Evolutionary conservation across 164 flowering plant species (phyloP).

Genomic region (Piper longum): DNA sequence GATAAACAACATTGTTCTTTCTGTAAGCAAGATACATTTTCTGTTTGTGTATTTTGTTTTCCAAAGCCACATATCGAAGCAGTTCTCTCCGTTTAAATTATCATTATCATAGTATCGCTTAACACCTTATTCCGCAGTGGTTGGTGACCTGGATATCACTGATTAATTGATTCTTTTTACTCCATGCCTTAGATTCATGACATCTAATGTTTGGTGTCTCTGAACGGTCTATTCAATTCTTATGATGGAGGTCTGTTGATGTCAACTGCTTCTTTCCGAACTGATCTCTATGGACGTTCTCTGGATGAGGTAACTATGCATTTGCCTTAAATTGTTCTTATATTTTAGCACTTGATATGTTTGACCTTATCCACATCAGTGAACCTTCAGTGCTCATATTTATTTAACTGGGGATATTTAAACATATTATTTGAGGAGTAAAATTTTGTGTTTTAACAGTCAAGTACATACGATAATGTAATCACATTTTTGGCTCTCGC

Average conservation of each 20-base stretch:
- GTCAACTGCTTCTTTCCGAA: slow-evolving; percentile 88
- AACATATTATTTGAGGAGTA: too few relatives aligned
- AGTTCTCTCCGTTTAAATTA: too few relatives aligned
- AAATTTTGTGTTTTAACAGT: too few relatives aligned
- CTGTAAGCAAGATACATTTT: not conserved
- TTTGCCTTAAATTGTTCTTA: not conserved
- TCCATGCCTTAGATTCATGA: not conserved
- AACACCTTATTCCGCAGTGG: too few relatives aligned
- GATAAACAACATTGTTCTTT: not conserved
- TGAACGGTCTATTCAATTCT: slow-evolving; percentile 75
- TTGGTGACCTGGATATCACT: too few relatives aligned
- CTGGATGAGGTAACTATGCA: slow-evolving; percentile 41
- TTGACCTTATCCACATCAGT: slow-evolving; percentile 1
- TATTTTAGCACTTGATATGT: not conserved
- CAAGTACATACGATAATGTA: too few relatives aligned
- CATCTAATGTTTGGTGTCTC: not conserved
- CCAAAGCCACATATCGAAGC: not conserved
- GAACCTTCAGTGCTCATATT: too few relatives aligned
- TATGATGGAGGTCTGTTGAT: slow-evolving; percentile 56
- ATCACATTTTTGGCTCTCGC: not conserved
- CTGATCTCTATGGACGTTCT: slow-evolving; percentile 52
- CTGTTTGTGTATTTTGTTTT: not conserved
- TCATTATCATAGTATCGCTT: too few relatives aligned
- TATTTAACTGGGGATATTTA: not conserved
- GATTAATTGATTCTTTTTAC: not conserved